A percentile compares a stretch with the other conserved stretches of the same genome.
phyloP scores from a whole-genome alignment of 441 rosid species.

The Arabidopsis lyrata region DNA sequence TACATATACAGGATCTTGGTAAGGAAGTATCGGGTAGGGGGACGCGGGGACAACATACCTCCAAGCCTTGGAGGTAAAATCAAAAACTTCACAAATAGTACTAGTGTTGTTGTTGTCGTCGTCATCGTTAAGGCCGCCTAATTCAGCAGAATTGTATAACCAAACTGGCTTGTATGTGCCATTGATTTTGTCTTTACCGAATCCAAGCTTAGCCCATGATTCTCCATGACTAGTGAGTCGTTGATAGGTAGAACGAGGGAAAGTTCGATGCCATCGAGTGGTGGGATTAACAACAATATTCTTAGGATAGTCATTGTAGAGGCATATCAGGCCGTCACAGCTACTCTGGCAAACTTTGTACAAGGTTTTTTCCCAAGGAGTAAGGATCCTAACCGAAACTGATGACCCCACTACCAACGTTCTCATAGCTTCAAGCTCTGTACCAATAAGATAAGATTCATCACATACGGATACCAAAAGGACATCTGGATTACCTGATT shows the following conservation, averaged over 20 bases:
- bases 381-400: not conserved
- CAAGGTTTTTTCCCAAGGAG: not conserved
- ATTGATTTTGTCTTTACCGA: not conserved
- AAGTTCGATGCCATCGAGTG: not conserved
- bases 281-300: slow-evolving; percentile 11
- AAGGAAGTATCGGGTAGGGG: no score
- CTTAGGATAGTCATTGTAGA: not conserved
- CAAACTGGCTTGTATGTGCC: slow-evolving; percentile 11
- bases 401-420: not conserved
- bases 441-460: no score
- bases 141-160: not conserved
- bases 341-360: not conserved
- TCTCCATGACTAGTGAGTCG: not conserved
- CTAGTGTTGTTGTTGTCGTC: no score
- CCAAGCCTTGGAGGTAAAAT: no score
- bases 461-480: not conserved
- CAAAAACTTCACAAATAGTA: no score
- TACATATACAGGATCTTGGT: not conserved
- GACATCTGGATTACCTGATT: not conserved
- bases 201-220: not conserved
- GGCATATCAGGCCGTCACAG: not conserved
- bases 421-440: not conserved
- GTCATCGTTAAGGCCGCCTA: not conserved
- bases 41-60: no score
- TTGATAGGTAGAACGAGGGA: slow-evolving; percentile 18